Percentiles rank a stretch among this genome's conserved stretches.
Evolutionary conservation across 306 rosid species (phyloP).

Genomic region (Sindora glabra): DNA sequence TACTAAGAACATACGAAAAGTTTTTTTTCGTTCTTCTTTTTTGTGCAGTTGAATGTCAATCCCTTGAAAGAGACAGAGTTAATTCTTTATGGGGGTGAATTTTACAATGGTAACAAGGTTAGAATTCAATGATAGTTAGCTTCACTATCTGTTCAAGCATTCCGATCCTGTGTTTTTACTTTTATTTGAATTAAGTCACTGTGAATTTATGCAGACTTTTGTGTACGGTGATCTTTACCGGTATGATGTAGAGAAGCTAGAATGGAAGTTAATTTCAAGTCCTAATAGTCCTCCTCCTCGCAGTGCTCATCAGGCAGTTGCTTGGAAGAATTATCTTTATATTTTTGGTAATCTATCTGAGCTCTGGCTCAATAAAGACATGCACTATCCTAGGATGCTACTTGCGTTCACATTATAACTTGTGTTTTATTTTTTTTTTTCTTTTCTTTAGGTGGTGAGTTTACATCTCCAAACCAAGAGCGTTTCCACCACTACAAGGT

Average conservation of each 20-base stretch:
- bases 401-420: neutral
- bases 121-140: neutral
- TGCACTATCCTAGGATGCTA: neutral
- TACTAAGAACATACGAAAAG: neutral
- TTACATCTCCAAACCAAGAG: conserved; percentile 96
- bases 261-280: conserved; percentile 84
- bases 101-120: conserved; percentile 94
- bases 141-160: neutral
- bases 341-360: conserved; percentile 50
- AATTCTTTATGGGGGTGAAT: conserved; percentile 89
- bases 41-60: conserved; percentile 65
- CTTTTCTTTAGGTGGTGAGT: conserved; percentile 73
- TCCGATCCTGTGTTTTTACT: neutral
- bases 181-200: neutral
- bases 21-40: neutral
- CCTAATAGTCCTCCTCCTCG: conserved; percentile 99
- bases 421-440: neutral
- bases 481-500: conserved; percentile 99
- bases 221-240: conserved; percentile 86
- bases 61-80: conserved; percentile 92
- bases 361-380: neutral
- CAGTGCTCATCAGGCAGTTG: conserved; percentile 95
- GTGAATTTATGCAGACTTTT: conserved; percentile 55
- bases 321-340: conserved; percentile 91
- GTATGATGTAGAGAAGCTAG: conserved; percentile 81